Percentiles rank a stretch among this genome's conserved stretches.
These are phyloP conservation scores for Aspergillus bridgeri DNA, from an alignment of 495 filamentous ascomycete genomes.

Conservation along the genomic window DNA sequence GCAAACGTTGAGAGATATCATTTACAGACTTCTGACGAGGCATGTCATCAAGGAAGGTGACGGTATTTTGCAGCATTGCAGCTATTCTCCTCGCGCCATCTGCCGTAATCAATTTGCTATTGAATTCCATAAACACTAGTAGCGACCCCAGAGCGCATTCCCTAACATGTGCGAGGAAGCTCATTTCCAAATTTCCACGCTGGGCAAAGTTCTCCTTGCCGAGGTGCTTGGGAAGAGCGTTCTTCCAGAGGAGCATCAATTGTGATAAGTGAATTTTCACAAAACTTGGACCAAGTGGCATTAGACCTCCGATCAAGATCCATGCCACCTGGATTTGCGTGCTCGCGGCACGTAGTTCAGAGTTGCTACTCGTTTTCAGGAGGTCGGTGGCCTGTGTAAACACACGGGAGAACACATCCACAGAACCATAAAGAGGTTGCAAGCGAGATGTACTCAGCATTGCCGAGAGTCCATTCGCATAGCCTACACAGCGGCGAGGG, in stretches of 20 bases:
- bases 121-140: conserved; percentile 89
- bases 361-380: conserved; percentile 87
- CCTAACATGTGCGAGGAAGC: conserved; percentile 89
- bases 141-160: conserved; percentile 94
- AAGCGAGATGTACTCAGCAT: conserved; percentile 84
- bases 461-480: conserved; percentile 89
- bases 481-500: conserved; percentile 80
- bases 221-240: conserved; percentile 90
- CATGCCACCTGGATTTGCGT: conserved; percentile 97
- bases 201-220: conserved; percentile 83
- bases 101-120: conserved; percentile 83
- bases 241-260: conserved; percentile 95
- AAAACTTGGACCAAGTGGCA: conserved; percentile 96
- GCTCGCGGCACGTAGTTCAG: conserved; percentile 84
- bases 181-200: conserved; percentile 78
- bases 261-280: conserved; percentile 98
- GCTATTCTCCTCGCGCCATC: conserved; percentile 94
- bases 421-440: conserved; percentile 89
- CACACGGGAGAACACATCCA: conserved; percentile 90
- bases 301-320: conserved; percentile 93
- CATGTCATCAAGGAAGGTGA: conserved; percentile 77
- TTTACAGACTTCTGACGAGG: conserved; percentile 84
- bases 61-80: conserved; percentile 92
- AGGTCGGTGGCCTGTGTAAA: conserved; percentile 87
- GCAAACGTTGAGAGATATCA: conserved; percentile 80